These are phyloP conservation scores for Lablab purpureus DNA, from an alignment of 306 rosid genomes.

Conservation along the genomic window DNA sequence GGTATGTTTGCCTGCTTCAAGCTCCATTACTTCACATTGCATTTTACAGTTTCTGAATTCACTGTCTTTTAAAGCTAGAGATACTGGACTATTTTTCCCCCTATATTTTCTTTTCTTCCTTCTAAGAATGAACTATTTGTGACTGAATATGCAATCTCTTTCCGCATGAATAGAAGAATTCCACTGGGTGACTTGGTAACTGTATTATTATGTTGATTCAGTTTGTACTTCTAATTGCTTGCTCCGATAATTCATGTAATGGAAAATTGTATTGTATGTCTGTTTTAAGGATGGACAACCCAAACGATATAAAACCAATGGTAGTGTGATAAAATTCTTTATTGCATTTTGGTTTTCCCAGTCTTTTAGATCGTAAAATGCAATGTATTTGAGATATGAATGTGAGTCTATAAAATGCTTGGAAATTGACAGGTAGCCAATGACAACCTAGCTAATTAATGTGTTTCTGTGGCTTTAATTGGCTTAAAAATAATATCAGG, in stretches of 20 bases:
- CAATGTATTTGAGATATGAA: neutral
- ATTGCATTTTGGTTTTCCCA: neutral
- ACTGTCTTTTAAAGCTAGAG: slow-evolving; percentile 13
- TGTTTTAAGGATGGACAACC: neutral
- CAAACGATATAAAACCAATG: neutral
- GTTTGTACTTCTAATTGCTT: slow-evolving; percentile 17
- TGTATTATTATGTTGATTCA: slow-evolving; percentile 2
- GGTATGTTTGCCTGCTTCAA: slow-evolving; percentile 65
- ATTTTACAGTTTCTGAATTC: slow-evolving; percentile 15
- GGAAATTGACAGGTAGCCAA: neutral
- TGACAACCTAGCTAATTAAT: neutral
- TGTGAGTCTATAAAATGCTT: neutral
- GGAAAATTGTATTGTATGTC: neutral
- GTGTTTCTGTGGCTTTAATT: neutral
- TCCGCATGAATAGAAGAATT: neutral
- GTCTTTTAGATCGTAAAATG: neutral
- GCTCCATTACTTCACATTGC: slow-evolving; percentile 30
- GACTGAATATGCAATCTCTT: slow-evolving; percentile 4
- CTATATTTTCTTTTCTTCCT: slow-evolving; percentile 15
- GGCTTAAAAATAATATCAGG: neutral
- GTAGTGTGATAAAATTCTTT: neutral
- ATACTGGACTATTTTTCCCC: neutral
- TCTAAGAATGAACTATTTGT: slow-evolving; percentile 9
- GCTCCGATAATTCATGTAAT: slow-evolving; percentile 10
- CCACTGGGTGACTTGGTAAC: neutral